Evolutionary conservation across 2,329 filamentous ascomycete species (phyloP).

Genomic region (Fusarium subglutinans): DNA sequence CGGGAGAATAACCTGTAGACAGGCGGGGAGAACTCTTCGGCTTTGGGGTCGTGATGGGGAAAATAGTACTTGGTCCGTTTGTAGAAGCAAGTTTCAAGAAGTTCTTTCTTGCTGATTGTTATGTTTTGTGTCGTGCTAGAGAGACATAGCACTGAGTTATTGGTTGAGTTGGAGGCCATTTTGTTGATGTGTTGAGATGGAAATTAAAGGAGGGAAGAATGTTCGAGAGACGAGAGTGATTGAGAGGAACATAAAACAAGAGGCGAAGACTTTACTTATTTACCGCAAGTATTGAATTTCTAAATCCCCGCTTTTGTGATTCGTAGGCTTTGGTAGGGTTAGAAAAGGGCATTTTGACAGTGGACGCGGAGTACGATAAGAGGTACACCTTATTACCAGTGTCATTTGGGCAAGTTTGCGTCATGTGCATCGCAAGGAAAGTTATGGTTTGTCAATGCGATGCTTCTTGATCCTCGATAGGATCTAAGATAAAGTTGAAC

Average conservation of each 20-base stretch:
- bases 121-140: fast-evolving
- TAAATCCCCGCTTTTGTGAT: neutral
- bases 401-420: fast-evolving
- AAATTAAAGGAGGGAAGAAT: neutral
- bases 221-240: neutral
- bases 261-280: neutral
- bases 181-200: neutral
- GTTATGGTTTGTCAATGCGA: fast-evolving
- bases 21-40: fast-evolving
- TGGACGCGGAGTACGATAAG: neutral
- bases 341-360: fast-evolving
- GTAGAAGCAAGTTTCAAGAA: conserved; percentile 7
- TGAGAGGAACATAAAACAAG: fast-evolving
- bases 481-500: fast-evolving
- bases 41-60: neutral
- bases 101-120: fast-evolving
- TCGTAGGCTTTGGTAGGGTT: fast-evolving
- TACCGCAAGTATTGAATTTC: fast-evolving
- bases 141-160: fast-evolving
- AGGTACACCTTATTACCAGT: neutral
- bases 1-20: neutral
- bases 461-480: fast-evolving
- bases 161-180: fast-evolving
- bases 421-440: neutral
- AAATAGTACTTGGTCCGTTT: conserved; percentile 1